Conservation (phyloP, 192 early-diverging fungal genomes). For the Podila horticola region DNA sequence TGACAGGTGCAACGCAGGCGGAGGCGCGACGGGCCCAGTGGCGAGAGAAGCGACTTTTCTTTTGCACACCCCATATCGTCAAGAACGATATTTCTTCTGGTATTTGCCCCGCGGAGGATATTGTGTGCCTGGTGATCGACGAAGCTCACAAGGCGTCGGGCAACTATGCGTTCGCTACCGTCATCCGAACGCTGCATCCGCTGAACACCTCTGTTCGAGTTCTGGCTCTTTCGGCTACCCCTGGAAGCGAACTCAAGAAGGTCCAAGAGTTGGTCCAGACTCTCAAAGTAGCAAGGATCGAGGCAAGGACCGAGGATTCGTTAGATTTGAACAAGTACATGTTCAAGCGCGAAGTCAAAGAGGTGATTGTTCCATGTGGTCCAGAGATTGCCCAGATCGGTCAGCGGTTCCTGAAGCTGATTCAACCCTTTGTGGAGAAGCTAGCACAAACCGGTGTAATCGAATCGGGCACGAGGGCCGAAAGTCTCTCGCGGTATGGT, state of each 20-base stretch:
- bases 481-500: constrained; percentile 50
- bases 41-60: constrained; percentile 79
- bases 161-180: constrained; percentile 83
- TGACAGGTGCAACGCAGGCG: constrained; percentile 72
- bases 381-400: constrained; percentile 50
- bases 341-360: constrained; percentile 72
- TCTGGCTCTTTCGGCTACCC: constrained; percentile 89
- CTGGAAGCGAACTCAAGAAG: constrained; percentile 73
- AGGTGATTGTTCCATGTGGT: constrained; percentile 70
- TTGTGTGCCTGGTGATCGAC: constrained; percentile 85
- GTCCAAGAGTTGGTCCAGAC: constrained; percentile 83
- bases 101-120: constrained; percentile 71
- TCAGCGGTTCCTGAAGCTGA: constrained; percentile 28
- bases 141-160: constrained; percentile 93
- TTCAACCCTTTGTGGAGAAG: constrained; percentile 42
- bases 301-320: constrained; percentile 90
- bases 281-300: constrained; percentile 80
- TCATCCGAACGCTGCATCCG: constrained; percentile 66
- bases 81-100: constrained; percentile 83
- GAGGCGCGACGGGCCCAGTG: constrained; percentile 64
- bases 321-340: constrained; percentile 83
- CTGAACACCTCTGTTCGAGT: constrained; percentile 71
- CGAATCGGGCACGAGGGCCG: constrained; percentile 23
- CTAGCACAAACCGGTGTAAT: constrained; percentile 36
- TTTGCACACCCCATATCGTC: constrained; percentile 88